Base-by-base conservation (phyloP, 2,329 filamentous ascomycete genomes). In the Fusarium nodosum region DNA sequence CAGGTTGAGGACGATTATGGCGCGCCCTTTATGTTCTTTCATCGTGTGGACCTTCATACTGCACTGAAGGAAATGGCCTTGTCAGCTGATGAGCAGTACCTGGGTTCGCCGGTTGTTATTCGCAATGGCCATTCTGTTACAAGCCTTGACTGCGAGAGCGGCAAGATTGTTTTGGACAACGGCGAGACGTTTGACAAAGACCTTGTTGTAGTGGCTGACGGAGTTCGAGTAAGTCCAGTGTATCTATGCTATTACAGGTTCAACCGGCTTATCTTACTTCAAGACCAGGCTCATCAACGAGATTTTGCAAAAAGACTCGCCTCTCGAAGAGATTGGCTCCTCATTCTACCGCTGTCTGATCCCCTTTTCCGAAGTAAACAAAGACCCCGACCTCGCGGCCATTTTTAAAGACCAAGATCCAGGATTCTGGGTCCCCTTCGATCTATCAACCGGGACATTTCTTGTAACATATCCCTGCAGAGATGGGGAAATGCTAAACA, bases 261-360 rank as follows among this genome's bases (percentile, higher is more conserved):
- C 7, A 20, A 8, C 36, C 7, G 4, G 12, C n/a, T 39, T 20
- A 39, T 4, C 3, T 7, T 39, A 11, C 7, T 7, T 4, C 36
- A 39, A 39, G 59, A 60, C 56, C 2, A 44, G 24, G 15, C 15
- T 61, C 15, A 20, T 61, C 22, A 5, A 20, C 9, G 4, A 39
- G 2, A 30, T 54, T 2, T 18, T 28, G 0, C 22, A 39, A 3
- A 9, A 39, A 0, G 7, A 24, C 2, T 2, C 4, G 2, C 18
- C 20, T 2, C 45, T 61, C 0, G 15, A 61, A 30, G 45, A 54
- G 0, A 16, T 41, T 6, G 34, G 50, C 7, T 63, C 16, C 1
- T 63, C 57, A 0, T 63, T 63, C 11, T 63, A 63, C n/a, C 57
- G 57, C 2, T 63, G 48, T 20, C n/a, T 63, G 1, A 63, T 63